A percentile compares a stretch with the other conserved stretches of the same genome.
Evolutionary conservation across 2,329 filamentous ascomycete species (phyloP).

Genomic region (Dothideomycetes sp.): DNA sequence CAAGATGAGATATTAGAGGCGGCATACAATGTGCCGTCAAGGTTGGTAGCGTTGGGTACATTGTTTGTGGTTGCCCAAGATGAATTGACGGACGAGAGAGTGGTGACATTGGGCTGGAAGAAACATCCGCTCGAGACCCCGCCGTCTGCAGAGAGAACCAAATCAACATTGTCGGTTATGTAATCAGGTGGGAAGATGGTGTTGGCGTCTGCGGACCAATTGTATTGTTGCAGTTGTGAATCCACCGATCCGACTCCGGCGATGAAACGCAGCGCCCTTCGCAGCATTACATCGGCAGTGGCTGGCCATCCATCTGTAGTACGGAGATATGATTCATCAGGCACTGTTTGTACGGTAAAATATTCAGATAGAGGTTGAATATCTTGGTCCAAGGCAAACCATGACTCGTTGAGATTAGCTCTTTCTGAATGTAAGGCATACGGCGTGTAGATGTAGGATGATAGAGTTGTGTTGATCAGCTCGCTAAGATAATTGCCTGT

Average conservation of each 20-base stretch:
- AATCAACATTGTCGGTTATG: slow-evolving; percentile 30
- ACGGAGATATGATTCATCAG: slow-evolving; percentile 26
- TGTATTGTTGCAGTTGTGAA: slow-evolving; percentile 47
- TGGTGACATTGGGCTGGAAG: slow-evolving; percentile 34
- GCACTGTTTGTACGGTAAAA: slow-evolving; percentile 1
- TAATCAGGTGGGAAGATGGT: slow-evolving; percentile 44
- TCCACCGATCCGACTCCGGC: slow-evolving; percentile 49
- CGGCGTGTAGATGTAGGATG: slow-evolving; percentile 47
- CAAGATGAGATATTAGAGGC: slow-evolving; percentile 40
- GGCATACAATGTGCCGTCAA: slow-evolving; percentile 13
- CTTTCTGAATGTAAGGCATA: slow-evolving; percentile 42
- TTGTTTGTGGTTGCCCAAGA: slow-evolving; percentile 40
- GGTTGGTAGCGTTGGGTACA: slow-evolving; percentile 15
- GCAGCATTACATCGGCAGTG: slow-evolving; percentile 49
- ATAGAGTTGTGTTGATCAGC: slow-evolving; percentile 40
- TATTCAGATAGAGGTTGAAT: slow-evolving; percentile 45
- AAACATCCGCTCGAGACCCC: slow-evolving; percentile 45
- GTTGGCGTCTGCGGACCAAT: slow-evolving; percentile 42
- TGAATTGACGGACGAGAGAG: slow-evolving; percentile 38
- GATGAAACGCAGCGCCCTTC: slow-evolving; percentile 44
- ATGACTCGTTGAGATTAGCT: slow-evolving; percentile 45
- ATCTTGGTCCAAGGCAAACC: slow-evolving; percentile 39
- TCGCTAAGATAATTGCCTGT: slow-evolving; percentile 37
- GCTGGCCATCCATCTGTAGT: slow-evolving; percentile 56
- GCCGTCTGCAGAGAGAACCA: slow-evolving; percentile 30